Percentiles rank a stretch among this genome's conserved stretches.
Conservation (phyloP, 495 filamentous ascomycete genomes). For the Echria macrotheca region DNA sequence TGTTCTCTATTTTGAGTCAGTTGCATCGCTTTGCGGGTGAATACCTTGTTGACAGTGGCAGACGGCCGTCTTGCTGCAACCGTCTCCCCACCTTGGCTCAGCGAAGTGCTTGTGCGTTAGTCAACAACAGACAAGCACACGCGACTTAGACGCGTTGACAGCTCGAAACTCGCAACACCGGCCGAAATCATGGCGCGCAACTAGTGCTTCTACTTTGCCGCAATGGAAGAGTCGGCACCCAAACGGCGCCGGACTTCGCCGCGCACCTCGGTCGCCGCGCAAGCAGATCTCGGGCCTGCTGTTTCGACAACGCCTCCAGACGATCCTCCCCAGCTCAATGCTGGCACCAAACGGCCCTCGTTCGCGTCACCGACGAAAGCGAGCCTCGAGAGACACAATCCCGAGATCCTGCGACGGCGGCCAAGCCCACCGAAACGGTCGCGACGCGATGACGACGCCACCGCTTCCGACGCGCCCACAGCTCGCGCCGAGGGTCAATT, state of each 20-base stretch:
- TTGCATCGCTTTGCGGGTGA: too few species aligned
- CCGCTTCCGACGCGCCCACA: slow-evolving; percentile 20
- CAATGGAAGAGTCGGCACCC: slow-evolving; percentile 53
- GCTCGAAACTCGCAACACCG: not conserved
- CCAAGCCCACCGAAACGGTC: slow-evolving; percentile 29
- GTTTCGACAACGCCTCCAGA: slow-evolving; percentile 19
- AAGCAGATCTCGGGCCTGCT: slow-evolving; percentile 4
- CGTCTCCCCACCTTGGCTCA: slow-evolving; percentile 5
- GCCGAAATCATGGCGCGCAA: slow-evolving; percentile 20
- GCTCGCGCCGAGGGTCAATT: too few species aligned
- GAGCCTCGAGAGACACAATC: slow-evolving; percentile 59
- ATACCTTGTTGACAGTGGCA: too few species aligned
- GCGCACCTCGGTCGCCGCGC: slow-evolving; percentile 31
- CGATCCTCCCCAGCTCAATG: not conserved
- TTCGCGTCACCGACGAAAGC: slow-evolving; percentile 63
- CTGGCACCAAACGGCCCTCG: slow-evolving; percentile 41
- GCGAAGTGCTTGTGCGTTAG: too few species aligned
- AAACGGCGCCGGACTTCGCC: slow-evolving; percentile 60
- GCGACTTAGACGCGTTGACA: slow-evolving; percentile 22
- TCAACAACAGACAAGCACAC: slow-evolving; percentile 2
- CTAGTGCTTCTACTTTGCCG: too few species aligned
- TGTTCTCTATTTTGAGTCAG: too few species aligned
- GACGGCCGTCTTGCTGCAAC: not conserved
- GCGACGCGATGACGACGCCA: slow-evolving; percentile 23
- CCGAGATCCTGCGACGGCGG: slow-evolving; percentile 50